Evolutionary conservation across 176 grass and related monocot genomes (phyloP).

Genomic region (Eragrostis nindensis): DNA sequence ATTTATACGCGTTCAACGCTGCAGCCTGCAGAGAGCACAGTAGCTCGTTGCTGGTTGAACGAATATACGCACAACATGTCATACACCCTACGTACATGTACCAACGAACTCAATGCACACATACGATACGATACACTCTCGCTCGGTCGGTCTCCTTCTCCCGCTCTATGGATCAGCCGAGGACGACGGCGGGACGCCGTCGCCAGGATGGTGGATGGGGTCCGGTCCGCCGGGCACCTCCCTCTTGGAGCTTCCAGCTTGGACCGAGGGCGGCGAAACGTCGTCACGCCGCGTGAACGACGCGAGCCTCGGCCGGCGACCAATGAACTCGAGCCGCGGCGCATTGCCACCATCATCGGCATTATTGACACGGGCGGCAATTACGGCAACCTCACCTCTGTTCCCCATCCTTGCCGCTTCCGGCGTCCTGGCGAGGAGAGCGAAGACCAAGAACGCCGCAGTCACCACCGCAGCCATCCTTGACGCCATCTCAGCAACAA

Average conservation of each 20-base stretch:
- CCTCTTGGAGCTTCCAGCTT: slow-evolving; percentile 4
- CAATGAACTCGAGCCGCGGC: neutral
- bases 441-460: slow-evolving; percentile 16
- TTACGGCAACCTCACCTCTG: slow-evolving; percentile 26
- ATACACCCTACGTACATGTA: too few relatives aligned
- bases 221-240: slow-evolving; percentile 44
- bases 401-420: slow-evolving; percentile 7
- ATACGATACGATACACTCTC: neutral
- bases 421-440: neutral
- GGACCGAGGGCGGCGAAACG: neutral
- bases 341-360: neutral
- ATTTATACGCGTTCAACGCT: too few relatives aligned
- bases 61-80: too few relatives aligned
- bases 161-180: slow-evolving; percentile 9
- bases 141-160: neutral
- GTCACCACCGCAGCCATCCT: neutral
- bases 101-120: neutral
- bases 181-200: neutral
- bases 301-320: slow-evolving; percentile 18
- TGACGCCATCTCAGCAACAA: neutral
- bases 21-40: too few relatives aligned
- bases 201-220: slow-evolving; percentile 39
- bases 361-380: neutral
- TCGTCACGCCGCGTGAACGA: slow-evolving; percentile 13
- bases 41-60: too few relatives aligned